Evolutionary conservation across 2,329 filamentous ascomycete species (phyloP), one percentile per base, ranked within the genome.

Genomic region (Sclerotinia nivalis): DNA sequence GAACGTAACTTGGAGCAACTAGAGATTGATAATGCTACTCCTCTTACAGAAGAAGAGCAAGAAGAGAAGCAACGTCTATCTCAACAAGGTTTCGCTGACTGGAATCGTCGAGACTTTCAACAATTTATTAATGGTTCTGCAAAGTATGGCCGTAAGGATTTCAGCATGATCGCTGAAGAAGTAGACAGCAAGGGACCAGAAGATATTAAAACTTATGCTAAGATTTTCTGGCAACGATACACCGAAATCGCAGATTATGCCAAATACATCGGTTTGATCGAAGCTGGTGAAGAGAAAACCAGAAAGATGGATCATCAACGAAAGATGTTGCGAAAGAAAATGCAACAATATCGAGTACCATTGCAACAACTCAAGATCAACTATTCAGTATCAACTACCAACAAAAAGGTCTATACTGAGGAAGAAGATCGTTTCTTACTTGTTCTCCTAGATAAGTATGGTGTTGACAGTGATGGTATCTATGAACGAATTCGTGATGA

Each of bases 361-460:
- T 86, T 99, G 22, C 96, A 99, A 80, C 96, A 99, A 81, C 89
- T 99, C 77, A 97, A 97, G 84, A 93, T 99, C 83, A 98, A 97
- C 82, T 99, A 99, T 81, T 97, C 94, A 0, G 96, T 99, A 40
- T 97, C 93, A 9, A 99, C 96, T 2, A 99, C 96, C 13, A 99
- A 99, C 87, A 99, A 99, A 84, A 99, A 99, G 83, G 94, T 99
- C 0, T 99, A 99, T 80, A 98, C 94, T 0, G 96, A 99, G 79
- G 96, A 99, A 79, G 96, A 99, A 80, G 96, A 99, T 79, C 89
- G 96, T 4, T 99, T 99, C 82, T 82, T 99, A 66, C 86, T 99
- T 47, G 95, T 99, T 64, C 91, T 97, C 82, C 86, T 99, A 8
- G 93, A 99, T 81, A 92, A 91, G 80, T 91, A 93, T 76, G 96